Percentiles rank a stretch among this genome's conserved stretches.
phyloP scores from a whole-genome alignment of 2,329 filamentous ascomycete genomes.

The Microthyrium microscopicum region DNA sequence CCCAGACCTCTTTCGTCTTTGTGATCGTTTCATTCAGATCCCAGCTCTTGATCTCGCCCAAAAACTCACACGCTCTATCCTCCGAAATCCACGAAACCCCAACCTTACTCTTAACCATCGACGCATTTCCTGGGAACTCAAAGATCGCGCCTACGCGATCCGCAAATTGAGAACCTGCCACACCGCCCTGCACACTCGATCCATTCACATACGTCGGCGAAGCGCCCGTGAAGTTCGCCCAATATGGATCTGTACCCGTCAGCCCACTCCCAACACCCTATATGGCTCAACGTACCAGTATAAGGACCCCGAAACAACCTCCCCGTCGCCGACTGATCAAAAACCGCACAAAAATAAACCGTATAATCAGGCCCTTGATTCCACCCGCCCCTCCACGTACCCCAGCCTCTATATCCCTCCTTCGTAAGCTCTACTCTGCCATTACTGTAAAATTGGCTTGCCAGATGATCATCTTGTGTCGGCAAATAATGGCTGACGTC shows the following conservation, averaged over 20 bases:
- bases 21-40: conserved; percentile 30
- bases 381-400: conserved; percentile 51
- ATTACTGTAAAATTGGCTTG: conserved; percentile 44
- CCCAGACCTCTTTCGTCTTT: conserved; percentile 39
- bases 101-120: no score
- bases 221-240: conserved; percentile 38
- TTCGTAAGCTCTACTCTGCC: conserved; percentile 39
- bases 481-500: conserved; percentile 47
- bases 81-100: conserved; percentile 51
- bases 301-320: conserved; percentile 11
- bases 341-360: conserved; percentile 46
- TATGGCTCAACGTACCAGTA: conserved; percentile 16
- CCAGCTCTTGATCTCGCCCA: conserved; percentile 36
- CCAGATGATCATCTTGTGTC: conserved; percentile 41
- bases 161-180: no score
- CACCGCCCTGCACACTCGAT: no score
- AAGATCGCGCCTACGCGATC: no score
- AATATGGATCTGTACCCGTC: conserved; percentile 17
- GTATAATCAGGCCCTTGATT: conserved; percentile 43
- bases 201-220: conserved; percentile 26
- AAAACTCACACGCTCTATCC: conserved; percentile 40
- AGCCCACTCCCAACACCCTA: conserved; percentile 12
- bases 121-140: no score
- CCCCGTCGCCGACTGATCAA: conserved; percentile 28
- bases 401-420: conserved; percentile 40